Evolutionary conservation across 73 alveolate species (phyloP).

Genomic region (Paramecium octaurelia): DNA sequence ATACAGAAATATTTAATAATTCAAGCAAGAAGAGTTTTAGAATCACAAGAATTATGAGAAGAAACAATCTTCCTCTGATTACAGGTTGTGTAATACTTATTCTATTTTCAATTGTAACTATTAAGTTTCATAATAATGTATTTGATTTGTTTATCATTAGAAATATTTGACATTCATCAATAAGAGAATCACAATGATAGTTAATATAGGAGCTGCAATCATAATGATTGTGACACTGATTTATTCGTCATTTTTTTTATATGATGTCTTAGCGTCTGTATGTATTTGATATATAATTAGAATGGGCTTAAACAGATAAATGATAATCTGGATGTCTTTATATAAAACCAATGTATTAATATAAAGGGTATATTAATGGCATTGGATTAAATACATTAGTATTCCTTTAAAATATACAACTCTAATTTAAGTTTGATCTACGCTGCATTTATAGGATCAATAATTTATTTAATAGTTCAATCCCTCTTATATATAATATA

Average conservation of each 20-base stretch:
- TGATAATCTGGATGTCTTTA: background rate
- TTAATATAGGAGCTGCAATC: background rate
- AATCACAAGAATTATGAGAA: background rate
- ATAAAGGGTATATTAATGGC: background rate
- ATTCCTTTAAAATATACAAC: background rate
- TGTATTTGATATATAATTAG: background rate
- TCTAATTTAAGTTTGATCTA: background rate
- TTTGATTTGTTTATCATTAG: background rate
- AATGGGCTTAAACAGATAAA: background rate
- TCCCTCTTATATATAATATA: background rate
- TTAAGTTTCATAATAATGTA: background rate
- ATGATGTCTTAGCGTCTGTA: background rate
- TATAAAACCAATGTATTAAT: background rate
- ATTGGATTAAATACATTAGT: background rate
- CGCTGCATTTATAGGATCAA: background rate
- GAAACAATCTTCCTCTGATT: background rate
- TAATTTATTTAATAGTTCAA: background rate
- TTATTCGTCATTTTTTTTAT: background rate
- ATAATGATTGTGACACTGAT: background rate
- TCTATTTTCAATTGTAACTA: background rate
- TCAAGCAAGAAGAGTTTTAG: background rate
- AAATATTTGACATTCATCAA: background rate
- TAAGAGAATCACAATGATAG: background rate
- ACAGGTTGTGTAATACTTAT: background rate
- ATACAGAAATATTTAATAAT: background rate